These are phyloP conservation scores for Rosa rugosa DNA, from an alignment of 306 rosid genomes.

Conservation along the genomic window DNA sequence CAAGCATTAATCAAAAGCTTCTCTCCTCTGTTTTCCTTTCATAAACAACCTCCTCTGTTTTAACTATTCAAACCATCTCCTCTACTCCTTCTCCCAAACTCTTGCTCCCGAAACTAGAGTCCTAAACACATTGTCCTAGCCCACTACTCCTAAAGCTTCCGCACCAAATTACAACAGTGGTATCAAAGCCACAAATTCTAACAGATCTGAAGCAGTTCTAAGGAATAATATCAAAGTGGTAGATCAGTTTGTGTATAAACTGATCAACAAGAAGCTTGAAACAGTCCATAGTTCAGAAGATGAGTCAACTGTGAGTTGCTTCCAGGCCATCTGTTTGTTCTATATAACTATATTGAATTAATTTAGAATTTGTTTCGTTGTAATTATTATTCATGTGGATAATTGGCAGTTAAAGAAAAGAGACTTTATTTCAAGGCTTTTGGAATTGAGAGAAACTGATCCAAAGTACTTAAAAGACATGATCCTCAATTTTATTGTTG, in stretches of 20 bases:
- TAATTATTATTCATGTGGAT: background rate
- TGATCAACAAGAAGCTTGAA: background rate
- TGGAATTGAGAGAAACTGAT: background rate
- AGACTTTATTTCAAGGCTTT: background rate
- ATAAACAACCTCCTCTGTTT: no score
- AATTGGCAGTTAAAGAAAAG: background rate
- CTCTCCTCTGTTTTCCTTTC: no score
- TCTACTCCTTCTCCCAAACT: no score
- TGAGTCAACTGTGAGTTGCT: background rate
- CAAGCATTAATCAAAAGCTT: no score
- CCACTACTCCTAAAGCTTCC: no score
- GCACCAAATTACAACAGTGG: no score
- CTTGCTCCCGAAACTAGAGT: no score
- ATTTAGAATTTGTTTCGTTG: background rate
- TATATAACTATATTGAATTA: background rate
- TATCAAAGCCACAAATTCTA: no score
- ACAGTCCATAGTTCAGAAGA: background rate
- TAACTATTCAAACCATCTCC: no score
- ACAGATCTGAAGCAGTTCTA: background rate
- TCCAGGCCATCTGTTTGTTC: background rate
- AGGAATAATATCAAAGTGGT: background rate
- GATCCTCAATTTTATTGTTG: background rate
- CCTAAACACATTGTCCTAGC: no score
- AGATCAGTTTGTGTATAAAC: background rate
- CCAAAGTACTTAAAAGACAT: background rate